Evolutionary conservation across 345 rosid genomes (phyloP).

Genomic region (Eucalyptus pumila): DNA sequence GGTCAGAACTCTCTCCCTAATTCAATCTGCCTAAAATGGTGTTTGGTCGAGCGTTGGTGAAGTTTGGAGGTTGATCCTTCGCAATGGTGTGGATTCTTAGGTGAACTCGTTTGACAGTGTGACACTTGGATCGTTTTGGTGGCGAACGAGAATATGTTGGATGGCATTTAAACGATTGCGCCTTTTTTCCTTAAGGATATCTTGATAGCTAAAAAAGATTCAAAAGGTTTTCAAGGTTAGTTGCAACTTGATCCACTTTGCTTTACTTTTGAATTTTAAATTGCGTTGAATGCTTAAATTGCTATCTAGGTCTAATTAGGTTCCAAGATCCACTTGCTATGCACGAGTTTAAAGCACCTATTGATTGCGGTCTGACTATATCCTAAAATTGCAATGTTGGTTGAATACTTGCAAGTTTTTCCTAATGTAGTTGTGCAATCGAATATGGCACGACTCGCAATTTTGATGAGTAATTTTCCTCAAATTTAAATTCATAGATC

Average conservation of each 20-base stretch:
- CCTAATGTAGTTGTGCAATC: fast-evolving
- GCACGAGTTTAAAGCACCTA: neutral
- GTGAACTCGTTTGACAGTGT: neutral
- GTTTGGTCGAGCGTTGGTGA: neutral
- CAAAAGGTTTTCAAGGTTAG: neutral
- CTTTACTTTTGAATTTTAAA: neutral
- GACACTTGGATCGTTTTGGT: neutral
- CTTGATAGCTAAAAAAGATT: neutral
- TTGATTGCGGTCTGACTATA: fast-evolving
- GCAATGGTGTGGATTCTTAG: neutral
- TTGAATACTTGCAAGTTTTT: neutral
- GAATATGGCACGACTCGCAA: fast-evolving
- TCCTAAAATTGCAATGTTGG: neutral
- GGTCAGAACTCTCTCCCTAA: neutral
- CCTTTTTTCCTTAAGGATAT: neutral
- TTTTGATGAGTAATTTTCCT: neutral
- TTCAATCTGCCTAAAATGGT: neutral
- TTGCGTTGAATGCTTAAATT: neutral
- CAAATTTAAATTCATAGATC: neutral
- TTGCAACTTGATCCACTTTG: neutral
- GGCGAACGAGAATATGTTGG: neutral
- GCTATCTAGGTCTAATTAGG: neutral
- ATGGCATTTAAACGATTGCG: neutral
- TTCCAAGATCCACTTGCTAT: neutral
- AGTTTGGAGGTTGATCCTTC: neutral